Evolutionary conservation across 2,329 filamentous ascomycete species (phyloP).

Genomic region (Claviceps fusiformis): DNA sequence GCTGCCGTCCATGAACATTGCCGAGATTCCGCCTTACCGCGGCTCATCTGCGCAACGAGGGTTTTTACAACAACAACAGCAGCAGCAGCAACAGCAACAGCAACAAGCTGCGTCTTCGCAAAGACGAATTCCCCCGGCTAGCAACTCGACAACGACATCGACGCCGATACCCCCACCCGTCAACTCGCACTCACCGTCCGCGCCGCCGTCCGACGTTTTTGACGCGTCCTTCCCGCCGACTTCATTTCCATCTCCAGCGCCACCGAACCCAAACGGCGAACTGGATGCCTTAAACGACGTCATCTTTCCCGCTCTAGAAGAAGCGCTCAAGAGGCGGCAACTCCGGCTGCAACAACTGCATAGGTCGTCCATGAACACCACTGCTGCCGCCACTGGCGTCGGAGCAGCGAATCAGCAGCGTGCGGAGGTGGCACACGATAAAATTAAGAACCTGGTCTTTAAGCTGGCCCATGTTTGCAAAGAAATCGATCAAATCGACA

Average conservation of each 20-base stretch:
- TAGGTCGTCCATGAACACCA: constrained; percentile 18
- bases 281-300: constrained; percentile 82
- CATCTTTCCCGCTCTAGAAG: constrained; percentile 82
- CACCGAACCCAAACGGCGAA: constrained; percentile 49
- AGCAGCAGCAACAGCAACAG: too few species aligned
- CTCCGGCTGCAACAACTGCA: constrained; percentile 42
- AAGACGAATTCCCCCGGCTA: constrained; percentile 7
- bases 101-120: constrained; percentile 15
- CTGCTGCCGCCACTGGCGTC: constrained; percentile 18
- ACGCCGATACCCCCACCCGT: constrained; percentile 2
- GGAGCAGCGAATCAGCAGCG: constrained; percentile 54
- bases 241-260: constrained; percentile 43
- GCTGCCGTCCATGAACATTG: constrained; percentile 27
- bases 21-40: constrained; percentile 43
- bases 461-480: constrained; percentile 74
- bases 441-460: constrained; percentile 65
- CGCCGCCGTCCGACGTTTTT: constrained; percentile 5
- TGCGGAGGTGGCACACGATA: constrained; percentile 62
- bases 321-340: constrained; percentile 71
- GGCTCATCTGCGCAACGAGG: constrained; percentile 21
- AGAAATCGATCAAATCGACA: constrained; percentile 83
- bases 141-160: constrained; percentile 9
- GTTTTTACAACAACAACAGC: too few species aligned
- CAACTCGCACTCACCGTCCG: constrained; percentile 17
- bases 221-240: constrained; percentile 25